Conservation (phyloP, 192 early-diverging fungal genomes). For the Coemansia sp. region DNA sequence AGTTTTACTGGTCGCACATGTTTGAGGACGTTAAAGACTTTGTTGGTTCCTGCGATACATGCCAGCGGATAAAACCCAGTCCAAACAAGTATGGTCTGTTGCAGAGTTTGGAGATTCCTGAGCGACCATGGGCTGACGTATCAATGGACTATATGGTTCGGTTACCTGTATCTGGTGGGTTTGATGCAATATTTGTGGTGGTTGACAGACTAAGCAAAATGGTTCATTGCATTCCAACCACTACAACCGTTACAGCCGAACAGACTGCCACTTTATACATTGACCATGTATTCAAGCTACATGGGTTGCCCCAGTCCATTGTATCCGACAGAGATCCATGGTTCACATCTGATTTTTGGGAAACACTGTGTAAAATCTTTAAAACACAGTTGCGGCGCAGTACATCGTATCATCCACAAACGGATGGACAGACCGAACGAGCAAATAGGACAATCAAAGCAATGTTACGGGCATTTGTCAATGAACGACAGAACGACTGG, state of each 20-base stretch:
- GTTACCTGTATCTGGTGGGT: neutral
- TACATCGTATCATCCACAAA: conserved; percentile 46
- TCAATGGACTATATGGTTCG: conserved; percentile 8
- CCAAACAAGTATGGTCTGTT: conserved; percentile 10
- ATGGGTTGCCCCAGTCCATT: neutral
- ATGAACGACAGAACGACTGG: conserved; percentile 53
- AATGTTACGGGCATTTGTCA: conserved; percentile 20
- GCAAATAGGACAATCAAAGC: conserved; percentile 43
- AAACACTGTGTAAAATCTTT: conserved; percentile 3
- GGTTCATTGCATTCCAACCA: conserved; percentile 3
- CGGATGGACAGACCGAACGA: conserved; percentile 50
- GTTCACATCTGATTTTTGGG: neutral
- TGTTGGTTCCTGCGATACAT: neutral
- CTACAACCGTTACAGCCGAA: neutral
- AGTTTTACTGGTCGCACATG: neutral
- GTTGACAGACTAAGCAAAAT: conserved; percentile 8
- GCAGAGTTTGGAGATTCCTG: neutral
- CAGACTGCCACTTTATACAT: neutral
- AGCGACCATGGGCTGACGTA: neutral
- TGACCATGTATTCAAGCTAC: neutral
- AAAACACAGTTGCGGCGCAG: conserved; percentile 15
- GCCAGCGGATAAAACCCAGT: neutral
- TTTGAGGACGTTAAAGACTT: neutral
- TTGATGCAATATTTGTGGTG: conserved; percentile 7
- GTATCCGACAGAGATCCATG: neutral